Evolutionary conservation across 257 asterid genomes (phyloP), one percentile per base, ranked within the genome.

Genomic region (Scutellaria galericulata): DNA sequence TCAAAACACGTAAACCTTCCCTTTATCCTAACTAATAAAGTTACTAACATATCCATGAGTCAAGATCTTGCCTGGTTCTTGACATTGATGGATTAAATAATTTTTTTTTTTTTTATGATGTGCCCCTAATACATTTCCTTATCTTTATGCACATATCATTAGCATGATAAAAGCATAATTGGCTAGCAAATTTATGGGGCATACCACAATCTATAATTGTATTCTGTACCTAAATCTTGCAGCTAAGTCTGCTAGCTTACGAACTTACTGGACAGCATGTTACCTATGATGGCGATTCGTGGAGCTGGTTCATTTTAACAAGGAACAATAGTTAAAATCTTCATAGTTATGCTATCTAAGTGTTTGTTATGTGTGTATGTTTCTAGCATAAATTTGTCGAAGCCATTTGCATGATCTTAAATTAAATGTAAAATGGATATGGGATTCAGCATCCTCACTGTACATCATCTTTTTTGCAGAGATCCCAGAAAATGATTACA

Each of bases 401-500:
- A 48, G 71, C 70, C 9, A 6, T 54, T 42, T 66, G 11, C 24
- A 4, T 64, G 50, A 1, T 53, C 56, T 46, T 63, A 50, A 11
- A 64, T 58, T 54, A 14, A 31, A 53, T 77, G 65, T 70, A 46
- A 42, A 68, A 51, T 35, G 48, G 35, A 56, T 42, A 64, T 48
- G 37, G 37, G 37, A 31, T 31, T 4, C 37, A 31, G 37, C 45
- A 13, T 44, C 68, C 9, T 66, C 53, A 46, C 67, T 67, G 67
- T 24, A 57, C 69, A 54, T 48, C 7, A 1, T 64, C 6, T 15
- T 60, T 75, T 69, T 78, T 62, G 87, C 93, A 94, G 98, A 91
- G 85, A 94, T 94, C 78, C 99, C 99, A 60, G 98, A 90, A 31
- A 95, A 95, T 67, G 96, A 92, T 57, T 95, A 95, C 77, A 89